These are phyloP conservation scores for Lactifluus volemus DNA, from an alignment of 768 basidiomycete species.

Conservation along the genomic window DNA sequence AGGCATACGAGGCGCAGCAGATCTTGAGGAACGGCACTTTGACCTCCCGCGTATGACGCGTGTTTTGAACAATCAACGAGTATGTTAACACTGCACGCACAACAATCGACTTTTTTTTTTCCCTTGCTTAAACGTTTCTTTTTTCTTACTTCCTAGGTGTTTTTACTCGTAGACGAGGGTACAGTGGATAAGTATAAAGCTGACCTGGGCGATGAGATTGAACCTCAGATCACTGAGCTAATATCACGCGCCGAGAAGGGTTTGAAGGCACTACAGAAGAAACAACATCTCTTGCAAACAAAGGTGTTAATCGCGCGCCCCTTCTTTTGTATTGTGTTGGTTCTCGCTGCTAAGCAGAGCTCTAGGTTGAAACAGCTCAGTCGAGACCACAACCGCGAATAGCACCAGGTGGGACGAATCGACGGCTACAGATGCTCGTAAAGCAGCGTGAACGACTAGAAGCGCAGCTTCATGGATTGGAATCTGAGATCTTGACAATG, in stretches of 20 bases:
- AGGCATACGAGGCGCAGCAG: constrained; percentile 64
- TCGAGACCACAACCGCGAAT: constrained; percentile 34
- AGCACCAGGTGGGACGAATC: constrained; percentile 42
- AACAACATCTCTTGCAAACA: constrained; percentile 48
- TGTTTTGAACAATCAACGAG: constrained; percentile 60
- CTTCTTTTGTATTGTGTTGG: background rate
- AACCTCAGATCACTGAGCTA: constrained; percentile 71
- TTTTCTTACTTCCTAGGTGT: constrained; percentile 44
- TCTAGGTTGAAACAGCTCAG: constrained; percentile 45
- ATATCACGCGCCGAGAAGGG: constrained; percentile 65
- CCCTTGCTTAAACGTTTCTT: background rate
- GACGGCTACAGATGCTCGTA: constrained; percentile 52
- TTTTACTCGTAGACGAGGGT: constrained; percentile 62
- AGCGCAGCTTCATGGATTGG: constrained; percentile 48
- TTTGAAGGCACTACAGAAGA: constrained; percentile 49
- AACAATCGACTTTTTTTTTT: background rate
- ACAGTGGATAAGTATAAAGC: constrained; percentile 69
- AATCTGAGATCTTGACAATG: constrained; percentile 51
- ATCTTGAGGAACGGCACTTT: constrained; percentile 60
- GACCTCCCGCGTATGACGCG: constrained; percentile 66
- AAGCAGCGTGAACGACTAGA: constrained; percentile 64
- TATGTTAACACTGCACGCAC: constrained; percentile 24
- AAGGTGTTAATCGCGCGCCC: constrained; percentile 38
- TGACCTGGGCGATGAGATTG: constrained; percentile 69
- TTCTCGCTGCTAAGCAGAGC: background rate